Percentiles rank a stretch among this genome's conserved stretches.
Evolutionary conservation across 164 flowering plant genomes (phyloP).

Genomic region (Buxus sempervirens): DNA sequence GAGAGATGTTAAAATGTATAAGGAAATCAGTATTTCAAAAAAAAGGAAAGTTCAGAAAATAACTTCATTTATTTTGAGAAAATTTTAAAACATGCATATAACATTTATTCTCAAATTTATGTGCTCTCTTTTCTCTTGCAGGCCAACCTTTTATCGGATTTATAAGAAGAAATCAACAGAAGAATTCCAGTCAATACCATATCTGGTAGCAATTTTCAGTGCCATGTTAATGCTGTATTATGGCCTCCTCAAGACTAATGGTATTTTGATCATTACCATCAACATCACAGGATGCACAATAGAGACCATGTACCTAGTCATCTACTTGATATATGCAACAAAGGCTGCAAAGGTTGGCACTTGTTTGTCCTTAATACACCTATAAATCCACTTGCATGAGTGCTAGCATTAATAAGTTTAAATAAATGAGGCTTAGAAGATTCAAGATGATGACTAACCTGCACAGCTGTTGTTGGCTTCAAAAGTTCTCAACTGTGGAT

Average conservation of each 20-base stretch:
- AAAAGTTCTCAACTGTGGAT: no score
- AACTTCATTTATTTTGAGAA: no score
- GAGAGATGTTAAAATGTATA: no score
- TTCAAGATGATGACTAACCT: no score
- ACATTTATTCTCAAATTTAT: no score
- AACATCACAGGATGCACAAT: conserved; percentile 47
- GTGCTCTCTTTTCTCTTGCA: conserved; percentile 9
- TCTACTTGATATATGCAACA: conserved; percentile 62
- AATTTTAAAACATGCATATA: no score
- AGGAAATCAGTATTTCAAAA: no score
- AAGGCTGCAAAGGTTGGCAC: conserved; percentile 34
- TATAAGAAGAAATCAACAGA: conserved; percentile 66
- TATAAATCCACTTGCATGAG: no score
- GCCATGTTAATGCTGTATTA: conserved; percentile 62
- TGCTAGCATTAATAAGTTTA: no score
- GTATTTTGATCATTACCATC: conserved; percentile 49
- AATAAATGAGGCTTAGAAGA: no score
- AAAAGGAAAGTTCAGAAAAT: no score
- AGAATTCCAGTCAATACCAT: conserved; percentile 76
- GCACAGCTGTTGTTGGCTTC: no score
- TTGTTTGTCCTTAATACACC: background rate
- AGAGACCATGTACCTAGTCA: conserved; percentile 40
- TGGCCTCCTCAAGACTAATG: conserved; percentile 47
- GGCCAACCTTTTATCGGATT: conserved; percentile 72
- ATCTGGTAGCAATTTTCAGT: conserved; percentile 71